These are phyloP conservation scores for Psilocybe subaeruginosa DNA, from an alignment of 768 basidiomycete genomes.

Conservation along the genomic window DNA sequence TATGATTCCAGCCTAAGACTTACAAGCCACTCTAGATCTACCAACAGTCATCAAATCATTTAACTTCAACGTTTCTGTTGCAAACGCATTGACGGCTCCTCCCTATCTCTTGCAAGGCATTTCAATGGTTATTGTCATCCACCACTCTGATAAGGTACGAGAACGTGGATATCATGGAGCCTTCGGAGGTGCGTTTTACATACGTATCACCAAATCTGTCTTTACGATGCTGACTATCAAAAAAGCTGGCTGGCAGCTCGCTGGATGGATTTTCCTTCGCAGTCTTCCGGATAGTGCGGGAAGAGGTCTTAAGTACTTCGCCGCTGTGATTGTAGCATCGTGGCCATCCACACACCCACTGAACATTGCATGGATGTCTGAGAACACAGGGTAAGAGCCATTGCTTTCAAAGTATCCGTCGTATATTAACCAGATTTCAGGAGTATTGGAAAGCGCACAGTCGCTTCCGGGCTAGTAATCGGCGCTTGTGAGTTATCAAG, in stretches of 20 bases:
- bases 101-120: constrained; percentile 39
- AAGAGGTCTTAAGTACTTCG: constrained; percentile 35
- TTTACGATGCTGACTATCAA: not conserved
- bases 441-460: constrained; percentile 35
- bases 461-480: constrained; percentile 38
- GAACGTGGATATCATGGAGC: constrained; percentile 39
- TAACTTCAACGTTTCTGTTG: constrained; percentile 36
- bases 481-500: constrained; percentile 28
- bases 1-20: not conserved
- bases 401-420: too few relatives aligned
- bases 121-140: constrained; percentile 32
- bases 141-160: constrained; percentile 34
- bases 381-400: constrained; percentile 35
- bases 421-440: constrained; percentile 14
- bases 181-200: constrained; percentile 30
- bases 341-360: constrained; percentile 43
- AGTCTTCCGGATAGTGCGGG: constrained; percentile 29
- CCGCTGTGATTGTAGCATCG: constrained; percentile 35
- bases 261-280: constrained; percentile 40
- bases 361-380: constrained; percentile 43
- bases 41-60: constrained; percentile 42
- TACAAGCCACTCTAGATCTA: constrained; percentile 28
- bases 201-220: not conserved
- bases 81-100: constrained; percentile 41
- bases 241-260: constrained; percentile 38